Evolutionary conservation across 345 rosid species (phyloP).

Genomic region (Eucalyptus shirleyi): DNA sequence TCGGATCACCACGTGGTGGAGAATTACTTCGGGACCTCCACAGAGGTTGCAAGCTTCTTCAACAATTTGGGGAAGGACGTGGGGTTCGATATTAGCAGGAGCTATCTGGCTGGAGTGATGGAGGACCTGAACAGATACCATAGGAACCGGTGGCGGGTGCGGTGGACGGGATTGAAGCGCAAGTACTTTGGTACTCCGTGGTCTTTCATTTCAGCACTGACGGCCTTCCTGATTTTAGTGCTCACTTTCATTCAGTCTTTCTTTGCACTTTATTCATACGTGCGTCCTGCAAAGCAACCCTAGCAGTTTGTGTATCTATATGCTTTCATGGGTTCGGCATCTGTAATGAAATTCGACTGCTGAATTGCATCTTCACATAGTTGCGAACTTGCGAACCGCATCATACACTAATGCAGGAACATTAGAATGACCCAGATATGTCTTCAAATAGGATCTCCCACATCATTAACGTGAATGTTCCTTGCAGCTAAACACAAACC

Average conservation of each 20-base stretch:
- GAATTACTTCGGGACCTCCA: constrained; percentile 8
- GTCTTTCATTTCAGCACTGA: neutral
- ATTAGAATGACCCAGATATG: neutral
- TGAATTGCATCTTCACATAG: neutral
- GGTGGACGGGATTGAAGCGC: neutral
- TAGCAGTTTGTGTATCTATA: neutral
- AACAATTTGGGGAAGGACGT: neutral
- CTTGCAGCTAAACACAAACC: neutral
- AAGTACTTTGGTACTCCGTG: neutral
- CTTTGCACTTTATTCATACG: neutral
- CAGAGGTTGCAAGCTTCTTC: neutral
- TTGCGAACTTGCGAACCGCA: neutral
- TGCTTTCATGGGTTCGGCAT: neutral
- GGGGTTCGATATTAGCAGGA: neutral
- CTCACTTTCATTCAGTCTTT: neutral
- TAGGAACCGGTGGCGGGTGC: neutral
- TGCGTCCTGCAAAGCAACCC: neutral
- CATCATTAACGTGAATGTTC: neutral
- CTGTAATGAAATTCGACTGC: neutral
- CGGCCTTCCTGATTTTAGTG: neutral
- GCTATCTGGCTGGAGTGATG: neutral
- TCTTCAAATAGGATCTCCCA: neutral
- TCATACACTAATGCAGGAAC: neutral
- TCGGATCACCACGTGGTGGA: constrained; percentile 23
- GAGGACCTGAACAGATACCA: neutral